These are phyloP conservation scores for Pythium dissimile DNA, from an alignment of 352 stramenopile species.

Conservation along the genomic window DNA sequence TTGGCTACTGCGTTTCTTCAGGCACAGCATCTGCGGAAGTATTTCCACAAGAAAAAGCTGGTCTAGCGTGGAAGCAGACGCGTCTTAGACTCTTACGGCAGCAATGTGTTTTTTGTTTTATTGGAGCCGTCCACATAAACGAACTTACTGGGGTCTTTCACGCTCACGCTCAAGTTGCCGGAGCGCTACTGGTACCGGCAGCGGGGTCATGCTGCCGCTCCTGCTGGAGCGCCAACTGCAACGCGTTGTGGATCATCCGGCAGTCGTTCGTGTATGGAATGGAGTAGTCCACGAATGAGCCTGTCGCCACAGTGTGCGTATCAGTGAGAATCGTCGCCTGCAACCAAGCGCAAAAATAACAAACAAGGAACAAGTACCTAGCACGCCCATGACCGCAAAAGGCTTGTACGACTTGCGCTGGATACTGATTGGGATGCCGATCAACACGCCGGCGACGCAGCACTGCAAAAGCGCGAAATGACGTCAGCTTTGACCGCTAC, in stretches of 20 bases:
- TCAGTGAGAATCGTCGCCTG: too few relatives aligned
- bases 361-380: conserved; percentile 38
- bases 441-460: conserved; percentile 74
- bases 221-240: conserved; percentile 67
- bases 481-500: too few relatives aligned
- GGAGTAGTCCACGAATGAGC: conserved; percentile 85
- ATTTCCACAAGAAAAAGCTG: conserved; percentile 86
- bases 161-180: conserved; percentile 4
- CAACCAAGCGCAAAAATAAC: too few relatives aligned
- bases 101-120: neutral
- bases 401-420: conserved; percentile 74
- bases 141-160: too few relatives aligned
- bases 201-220: conserved; percentile 41
- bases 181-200: neutral
- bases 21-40: conserved; percentile 72
- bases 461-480: conserved; percentile 31
- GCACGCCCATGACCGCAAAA: conserved; percentile 70
- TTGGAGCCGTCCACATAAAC: too few relatives aligned
- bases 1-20: conserved; percentile 73
- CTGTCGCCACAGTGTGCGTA: conserved; percentile 29
- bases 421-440: conserved; percentile 83
- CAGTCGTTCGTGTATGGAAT: conserved; percentile 81
- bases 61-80: conserved; percentile 51
- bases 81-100: too few relatives aligned
- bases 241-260: conserved; percentile 72